Base-by-base conservation (phyloP, 2,329 filamentous ascomycete species). In the Aspergillus alliaceus region DNA sequence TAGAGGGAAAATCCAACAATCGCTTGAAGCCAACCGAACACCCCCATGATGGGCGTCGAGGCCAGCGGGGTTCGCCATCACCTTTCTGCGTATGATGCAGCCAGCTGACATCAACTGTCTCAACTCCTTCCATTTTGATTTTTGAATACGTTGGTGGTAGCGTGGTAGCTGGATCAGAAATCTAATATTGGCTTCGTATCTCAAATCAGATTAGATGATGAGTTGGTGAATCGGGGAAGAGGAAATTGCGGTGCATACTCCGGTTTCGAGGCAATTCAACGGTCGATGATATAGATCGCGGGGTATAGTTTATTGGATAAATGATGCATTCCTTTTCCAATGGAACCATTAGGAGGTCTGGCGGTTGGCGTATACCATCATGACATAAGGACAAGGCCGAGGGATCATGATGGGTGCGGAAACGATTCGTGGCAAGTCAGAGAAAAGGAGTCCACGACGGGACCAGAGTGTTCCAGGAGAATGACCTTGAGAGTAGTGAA, bases 51-150 rank as follows among this genome's bases (percentile, higher is more conserved):
- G 25, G 37, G 20, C 11, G 20, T 35, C 29, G 42, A 12, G 42
- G 34, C 44, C 29, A 54, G 24, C 46, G 44, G 32, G 32, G 25
- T 37, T 22, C 20, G 44, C 25, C 48, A 76, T 76, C 82, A 90
- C 91, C 91, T 88, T 90, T 92, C 62, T 87, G 86, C 66, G 88
- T 86, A 71, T 90, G 89, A 76, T 95, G 90, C 80, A 96, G 89
- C 91, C 91, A 96, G 76, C 89, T 92, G 70, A 96, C 91, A 77
- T 96, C 91, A 69, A 96, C 85, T 64, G 88, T 88, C 73, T 91
- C 87, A 64, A 90, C 85, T 66, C 89, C 87, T 77, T 93, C 90
- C 90, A 93, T 93, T 60, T 65, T 79, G 59, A 59, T 20, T 40
- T n/a, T 47, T 12, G 14, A 9, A 2, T 12, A 9, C 18, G 9